Conservation (phyloP, 192 early-diverging fungal species). For the Coemansia guatemalensis region DNA sequence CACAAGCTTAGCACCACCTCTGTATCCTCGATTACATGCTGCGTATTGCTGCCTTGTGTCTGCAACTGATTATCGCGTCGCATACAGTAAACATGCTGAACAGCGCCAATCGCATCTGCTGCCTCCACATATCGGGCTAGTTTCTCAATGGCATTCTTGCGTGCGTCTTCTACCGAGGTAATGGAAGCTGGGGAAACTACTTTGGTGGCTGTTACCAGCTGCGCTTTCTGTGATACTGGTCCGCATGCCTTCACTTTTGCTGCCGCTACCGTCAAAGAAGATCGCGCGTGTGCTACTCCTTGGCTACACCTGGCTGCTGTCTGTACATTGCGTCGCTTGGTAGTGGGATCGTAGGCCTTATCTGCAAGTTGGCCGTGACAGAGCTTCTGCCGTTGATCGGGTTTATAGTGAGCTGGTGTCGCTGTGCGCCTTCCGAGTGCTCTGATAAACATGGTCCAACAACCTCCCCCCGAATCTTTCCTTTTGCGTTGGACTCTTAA, state of each 20-base stretch:
- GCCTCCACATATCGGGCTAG: background rate
- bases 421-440: background rate
- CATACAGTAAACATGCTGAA: constrained; percentile 14
- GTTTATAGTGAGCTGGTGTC: background rate
- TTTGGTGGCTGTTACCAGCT: background rate
- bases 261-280: background rate
- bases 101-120: constrained; percentile 10
- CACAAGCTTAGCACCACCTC: constrained; percentile 16
- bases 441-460: background rate
- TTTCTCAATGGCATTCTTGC: constrained; percentile 5
- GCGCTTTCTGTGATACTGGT: background rate
- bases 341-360: background rate
- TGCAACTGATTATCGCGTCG: constrained; percentile 4
- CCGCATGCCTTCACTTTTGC: background rate
- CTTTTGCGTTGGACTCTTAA: background rate
- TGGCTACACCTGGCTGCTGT: background rate
- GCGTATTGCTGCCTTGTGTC: constrained; percentile 3
- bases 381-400: background rate
- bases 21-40: constrained; percentile 20
- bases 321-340: background rate
- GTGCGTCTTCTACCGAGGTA: background rate
- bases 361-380: background rate
- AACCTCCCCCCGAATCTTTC: background rate
- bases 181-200: background rate
- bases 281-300: background rate